phyloP scores from a whole-genome alignment of 371 early-diverging fungal species.

The Mucor mucedo region DNA sequence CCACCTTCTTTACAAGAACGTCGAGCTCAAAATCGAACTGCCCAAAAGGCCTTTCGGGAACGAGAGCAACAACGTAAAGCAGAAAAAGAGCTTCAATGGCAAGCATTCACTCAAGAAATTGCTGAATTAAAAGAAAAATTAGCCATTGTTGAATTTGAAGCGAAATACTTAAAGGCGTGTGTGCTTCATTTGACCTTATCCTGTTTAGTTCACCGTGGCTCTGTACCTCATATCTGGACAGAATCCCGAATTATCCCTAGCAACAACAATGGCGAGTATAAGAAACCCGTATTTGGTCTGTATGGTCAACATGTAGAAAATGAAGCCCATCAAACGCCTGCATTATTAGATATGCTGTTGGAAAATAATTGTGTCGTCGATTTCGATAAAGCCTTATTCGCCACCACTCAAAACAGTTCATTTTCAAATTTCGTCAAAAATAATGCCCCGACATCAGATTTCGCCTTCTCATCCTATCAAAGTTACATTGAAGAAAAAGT shows the following conservation, averaged over 20 bases:
- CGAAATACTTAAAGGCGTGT: conserved; percentile 44
- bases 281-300: conserved; percentile 1
- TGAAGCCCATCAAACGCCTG: conserved; percentile 20
- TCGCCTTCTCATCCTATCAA: neutral
- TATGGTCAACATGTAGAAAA: conserved; percentile 5
- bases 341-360: conserved; percentile 24
- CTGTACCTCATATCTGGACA: conserved; percentile 42
- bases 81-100: conserved; percentile 34
- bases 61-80: conserved; percentile 30
- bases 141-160: conserved; percentile 38
- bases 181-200: conserved; percentile 35
- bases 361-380: conserved; percentile 26
- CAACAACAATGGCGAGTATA: conserved; percentile 21
- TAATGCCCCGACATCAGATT: neutral
- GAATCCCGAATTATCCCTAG: conserved; percentile 35
- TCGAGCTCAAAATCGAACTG: conserved; percentile 32
- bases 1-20: conserved; percentile 29
- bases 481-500: conserved; percentile 2
- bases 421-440: conserved; percentile 7
- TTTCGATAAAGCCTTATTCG: conserved; percentile 15
- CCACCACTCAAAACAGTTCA: conserved; percentile 1
- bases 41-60: conserved; percentile 32
- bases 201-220: conserved; percentile 34
- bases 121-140: conserved; percentile 24
- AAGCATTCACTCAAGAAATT: conserved; percentile 30